Base-by-base conservation (phyloP, 2,329 filamentous ascomycete species). In the Alternaria ethzedia region DNA sequence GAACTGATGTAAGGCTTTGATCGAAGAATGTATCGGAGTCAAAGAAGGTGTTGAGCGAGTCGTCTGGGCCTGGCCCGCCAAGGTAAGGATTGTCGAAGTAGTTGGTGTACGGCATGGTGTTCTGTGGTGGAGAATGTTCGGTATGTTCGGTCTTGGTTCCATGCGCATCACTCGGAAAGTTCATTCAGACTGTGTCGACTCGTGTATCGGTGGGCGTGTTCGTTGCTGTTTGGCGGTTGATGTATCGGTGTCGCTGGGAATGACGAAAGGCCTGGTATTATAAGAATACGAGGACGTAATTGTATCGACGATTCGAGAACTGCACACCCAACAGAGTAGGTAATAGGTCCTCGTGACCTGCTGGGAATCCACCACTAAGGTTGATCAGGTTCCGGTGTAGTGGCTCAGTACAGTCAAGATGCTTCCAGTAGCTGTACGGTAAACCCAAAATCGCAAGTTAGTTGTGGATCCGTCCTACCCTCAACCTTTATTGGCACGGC, bases 21-120 rank as follows among this genome's bases (percentile, higher is more conserved):
- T 75, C 69, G 56, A 75, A 71, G 52, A 73, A 70, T 12, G 63
- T 59, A 21, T 77, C 71, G 32, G 66, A 59, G 62, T 78, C 71
- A 62, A 79, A 70, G 61, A 74, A 77, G 28, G 69, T 61, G 30
- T 72, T 70, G 59, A 76, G 59, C 9, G 74, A 66, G 63, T 73
- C 67, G 56, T 77, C 67, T 20, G 73, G 68, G 23, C 59, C 64
- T 25, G 63, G 54, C 12, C 75, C 71, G 44, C 62, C 60, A 41
- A 73, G 54, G 58, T 75, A 77, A 7, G 70, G 62, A 58, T 68
- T 72, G 57, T 76, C 73, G 58, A 73, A 61, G 30, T 63, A 60
- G 17, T 59, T 63, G 8, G 57, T 49, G 57, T 63, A 63, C 17
- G 61, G 56, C 61, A 63, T 63, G 50, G 25, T 46, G 15, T 63